Percentiles rank a stretch among this genome's conserved stretches.
Conservation (phyloP, 257 asterid species). For the Coffea canephora region DNA sequence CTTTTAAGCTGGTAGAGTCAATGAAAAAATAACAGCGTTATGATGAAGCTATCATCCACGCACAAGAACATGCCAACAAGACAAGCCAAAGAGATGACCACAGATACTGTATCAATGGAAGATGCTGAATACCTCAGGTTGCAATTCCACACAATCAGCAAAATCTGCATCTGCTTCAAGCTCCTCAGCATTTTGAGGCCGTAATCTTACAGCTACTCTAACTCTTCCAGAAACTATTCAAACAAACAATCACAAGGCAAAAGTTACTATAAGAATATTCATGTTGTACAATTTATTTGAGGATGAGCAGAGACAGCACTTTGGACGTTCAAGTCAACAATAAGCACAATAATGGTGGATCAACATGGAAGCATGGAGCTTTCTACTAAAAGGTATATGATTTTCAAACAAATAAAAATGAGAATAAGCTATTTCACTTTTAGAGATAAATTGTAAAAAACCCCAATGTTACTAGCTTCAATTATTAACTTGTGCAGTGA, state of each 20-base stretch:
- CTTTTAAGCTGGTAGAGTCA: conserved; percentile 75
- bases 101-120: background rate
- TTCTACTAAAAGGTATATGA: background rate
- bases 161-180: conserved; percentile 96
- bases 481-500: background rate
- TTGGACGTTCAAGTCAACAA: background rate
- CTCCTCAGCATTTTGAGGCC: conserved; percentile 95
- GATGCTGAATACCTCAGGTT: conserved; percentile 68
- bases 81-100: conserved; percentile 7
- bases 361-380: background rate
- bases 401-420: background rate
- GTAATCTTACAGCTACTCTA: conserved; percentile 87
- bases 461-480: background rate
- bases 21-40: conserved; percentile 22
- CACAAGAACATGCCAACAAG: conserved; percentile 7
- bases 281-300: background rate
- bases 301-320: background rate
- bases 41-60: conserved; percentile 14
- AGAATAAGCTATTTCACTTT: background rate
- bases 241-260: conserved; percentile 14
- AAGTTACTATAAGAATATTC: background rate
- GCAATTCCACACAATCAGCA: conserved; percentile 98
- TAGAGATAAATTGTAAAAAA: background rate
- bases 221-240: conserved; percentile 89
- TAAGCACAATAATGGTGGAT: background rate